Evolutionary conservation across 768 basidiomycete genomes (phyloP), one percentile per base, ranked within the genome.

Genomic region (Pleurotus eryngii): DNA sequence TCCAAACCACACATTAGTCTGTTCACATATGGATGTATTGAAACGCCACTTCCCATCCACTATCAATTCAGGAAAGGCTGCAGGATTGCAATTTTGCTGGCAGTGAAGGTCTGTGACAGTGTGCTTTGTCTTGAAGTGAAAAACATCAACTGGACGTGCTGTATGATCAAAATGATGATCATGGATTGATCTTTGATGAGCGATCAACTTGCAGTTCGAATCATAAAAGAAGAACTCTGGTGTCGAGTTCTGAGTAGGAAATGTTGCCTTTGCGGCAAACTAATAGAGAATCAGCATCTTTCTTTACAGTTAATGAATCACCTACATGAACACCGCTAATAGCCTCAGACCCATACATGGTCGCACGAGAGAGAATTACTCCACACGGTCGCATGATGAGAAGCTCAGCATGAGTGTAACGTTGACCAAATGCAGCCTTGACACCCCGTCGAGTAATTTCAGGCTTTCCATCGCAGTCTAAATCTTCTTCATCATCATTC

Each of bases 11-110:
- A 64, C 63, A 43, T 76, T 76, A 0, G 63, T 61, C 55, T 73
- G 70, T 46, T 76, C 67, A 0, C 70, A 40, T 1, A 68, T 56
- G 0, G 72, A 78, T 0, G 67, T 73, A 37, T 77, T 78, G 9
- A 30, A 30, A 7, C 30, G 30, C 30, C 30, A 30, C 30, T 30
- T 46, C 2, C 63, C 61, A 15, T 64, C 56, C 1, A 43, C 12
- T 2, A 57, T 46, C 5, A 66, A 57, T n/a, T 67, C 66, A 7
- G 60, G 55, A 49, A 35, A 66, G 2, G n/a, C 35, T 3, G 60
- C 68, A 2, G 64, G 65, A 57, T 67, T 64, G 56, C 68, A 69
- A 42, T 68, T 46, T 3, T 47, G 2, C 15, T 59, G 60, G 43
- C 68, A 69, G 27, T 57, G 59, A 1, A 7, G 35, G 26, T 69